Evolutionary conservation across 176 grass and related monocot genomes (phyloP), one percentile per base, ranked within the genome.

Genomic region (Bonia amplexicaulis): DNA sequence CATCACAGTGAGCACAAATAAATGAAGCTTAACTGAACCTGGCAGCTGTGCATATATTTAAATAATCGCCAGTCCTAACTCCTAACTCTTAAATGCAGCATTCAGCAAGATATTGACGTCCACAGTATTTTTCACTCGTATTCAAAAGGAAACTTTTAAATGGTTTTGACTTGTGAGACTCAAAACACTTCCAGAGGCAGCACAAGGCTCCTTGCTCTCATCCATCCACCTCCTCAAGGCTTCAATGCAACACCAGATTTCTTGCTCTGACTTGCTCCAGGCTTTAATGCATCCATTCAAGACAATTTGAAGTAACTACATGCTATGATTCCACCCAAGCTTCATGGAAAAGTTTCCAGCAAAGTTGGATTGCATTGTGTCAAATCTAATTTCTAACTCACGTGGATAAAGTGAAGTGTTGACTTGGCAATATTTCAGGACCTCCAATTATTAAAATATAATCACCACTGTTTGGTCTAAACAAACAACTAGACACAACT

Each of bases 11-110:
- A 78, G 17, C 17, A 35, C 44, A 85, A 79, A 79, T 41, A 57
- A 85, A 63, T 37, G 44, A 52, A 31, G 55, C 48, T 42, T 61
- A 35, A 42, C 54, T 66, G 42, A 73, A 82, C 6, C 11, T 40
- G 22, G 16, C 27, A 73, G 66, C 4, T 73, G 8, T 66, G 37
- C 46, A 48, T 63, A 54, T 42, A 53, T 41, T 59, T 68, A 45
- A 17, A 78, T 7, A 63, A 66, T 6, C 2, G 7, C 15, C 40
- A 82, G 74, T 22, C 22, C 58, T 77, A 49, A 86, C 35, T 16
- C 20, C 48, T 77, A 48, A 86, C 25, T 74, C 19, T 40, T 47
- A 71, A 77, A 71, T 78, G 58, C 79, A 67, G 51, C 55, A 73
- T 15, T 1, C 40, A 47, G 53, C 81, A 44, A 55, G 12, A 77